phyloP scores from a whole-genome alignment of 805 yeast genomes.

The Candida koratica region DNA sequence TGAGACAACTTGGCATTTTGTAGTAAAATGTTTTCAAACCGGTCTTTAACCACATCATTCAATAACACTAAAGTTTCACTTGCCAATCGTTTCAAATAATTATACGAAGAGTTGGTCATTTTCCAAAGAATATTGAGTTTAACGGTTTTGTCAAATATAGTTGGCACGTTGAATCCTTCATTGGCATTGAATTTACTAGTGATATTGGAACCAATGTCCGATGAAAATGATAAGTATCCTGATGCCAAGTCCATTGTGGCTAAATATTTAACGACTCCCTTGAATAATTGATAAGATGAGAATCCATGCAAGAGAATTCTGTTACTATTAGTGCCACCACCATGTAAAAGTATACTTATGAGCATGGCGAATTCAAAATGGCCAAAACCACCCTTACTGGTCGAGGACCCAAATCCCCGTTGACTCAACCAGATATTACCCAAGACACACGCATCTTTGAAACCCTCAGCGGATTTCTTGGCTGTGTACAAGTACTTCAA shows the following conservation, averaged over 20 bases:
- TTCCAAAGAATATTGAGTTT: constrained; percentile 79
- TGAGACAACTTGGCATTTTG: constrained; percentile 50
- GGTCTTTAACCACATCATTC: constrained; percentile 76
- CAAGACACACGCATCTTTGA: constrained; percentile 79
- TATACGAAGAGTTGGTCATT: constrained; percentile 67
- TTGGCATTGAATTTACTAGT: constrained; percentile 42
- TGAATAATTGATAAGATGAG: constrained; percentile 89
- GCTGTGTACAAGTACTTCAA: constrained; percentile 72
- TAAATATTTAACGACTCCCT: constrained; percentile 76
- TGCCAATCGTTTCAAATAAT: constrained; percentile 61
- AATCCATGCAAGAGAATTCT: constrained; percentile 80
- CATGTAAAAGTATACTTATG: constrained; percentile 76
- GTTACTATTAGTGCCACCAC: constrained; percentile 75
- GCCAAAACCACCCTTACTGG: constrained; percentile 80
- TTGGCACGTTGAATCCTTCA: constrained; percentile 68
- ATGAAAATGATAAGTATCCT: constrained; percentile 68
- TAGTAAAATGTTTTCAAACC: constrained; percentile 75
- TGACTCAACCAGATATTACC: constrained; percentile 91
- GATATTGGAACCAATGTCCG: constrained; percentile 44
- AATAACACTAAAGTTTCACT: constrained; percentile 61
- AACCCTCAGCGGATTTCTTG: constrained; percentile 72
- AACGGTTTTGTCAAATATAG: constrained; percentile 70
- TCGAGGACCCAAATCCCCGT: constrained; percentile 67
- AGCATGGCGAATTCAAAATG: constrained; percentile 82
- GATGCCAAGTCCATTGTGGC: constrained; percentile 71